Percentiles rank a stretch among this genome's conserved stretches.
These are phyloP conservation scores for Cryoendolithus antarcticus DNA, from an alignment of 2,329 filamentous ascomycete species.

Conservation along the genomic window DNA sequence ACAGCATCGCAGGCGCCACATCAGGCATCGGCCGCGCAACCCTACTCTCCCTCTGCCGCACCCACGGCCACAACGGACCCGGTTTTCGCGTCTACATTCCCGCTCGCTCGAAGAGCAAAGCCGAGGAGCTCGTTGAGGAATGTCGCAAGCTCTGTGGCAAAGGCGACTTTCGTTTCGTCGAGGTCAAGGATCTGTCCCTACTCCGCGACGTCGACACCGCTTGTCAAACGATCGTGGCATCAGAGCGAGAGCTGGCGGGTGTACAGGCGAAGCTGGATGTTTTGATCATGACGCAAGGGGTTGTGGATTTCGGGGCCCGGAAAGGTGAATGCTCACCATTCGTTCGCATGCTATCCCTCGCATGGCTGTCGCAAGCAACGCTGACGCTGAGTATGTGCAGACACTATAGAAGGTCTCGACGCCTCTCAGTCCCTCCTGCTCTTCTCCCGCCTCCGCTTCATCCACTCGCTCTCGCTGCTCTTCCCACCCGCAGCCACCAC, in stretches of 20 bases:
- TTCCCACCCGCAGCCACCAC: constrained; percentile 5
- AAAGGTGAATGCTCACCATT: neutral
- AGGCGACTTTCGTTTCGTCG: neutral
- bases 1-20: too few relatives aligned
- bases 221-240: constrained; percentile 17
- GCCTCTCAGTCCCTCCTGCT: constrained; percentile 12
- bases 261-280: constrained; percentile 21
- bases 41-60: too few relatives aligned
- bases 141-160: neutral
- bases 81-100: constrained; percentile 9
- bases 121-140: neutral
- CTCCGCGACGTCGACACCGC: constrained; percentile 23
- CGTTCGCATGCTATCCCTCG: neutral
- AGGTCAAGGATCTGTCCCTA: constrained; percentile 22
- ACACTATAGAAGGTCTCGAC: constrained; percentile 15
- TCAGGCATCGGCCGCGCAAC: too few relatives aligned
- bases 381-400: neutral
- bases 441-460: constrained; percentile 15
- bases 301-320: constrained; percentile 16
- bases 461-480: constrained; percentile 10
- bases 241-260: constrained; percentile 1
- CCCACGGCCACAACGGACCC: too few relatives aligned
- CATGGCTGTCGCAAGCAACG: too few relatives aligned
- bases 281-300: constrained; percentile 27
- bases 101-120: constrained; percentile 7